phyloP scores from a whole-genome alignment of 208 protist species.

The Trypanosoma boissoni region DNA sequence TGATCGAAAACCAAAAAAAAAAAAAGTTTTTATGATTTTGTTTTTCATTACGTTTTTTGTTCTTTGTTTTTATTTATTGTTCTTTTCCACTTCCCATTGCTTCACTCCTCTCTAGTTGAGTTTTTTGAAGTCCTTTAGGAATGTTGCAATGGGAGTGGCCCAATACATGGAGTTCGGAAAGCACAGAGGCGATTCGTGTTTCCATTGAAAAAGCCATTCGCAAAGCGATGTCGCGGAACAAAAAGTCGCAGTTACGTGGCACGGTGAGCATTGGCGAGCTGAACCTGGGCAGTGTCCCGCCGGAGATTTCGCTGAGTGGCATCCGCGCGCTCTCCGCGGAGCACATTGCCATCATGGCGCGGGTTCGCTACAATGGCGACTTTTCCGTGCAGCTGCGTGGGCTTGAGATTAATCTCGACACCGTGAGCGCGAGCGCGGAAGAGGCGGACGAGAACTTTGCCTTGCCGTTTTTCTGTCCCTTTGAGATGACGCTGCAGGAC shows the following conservation, averaged over 20 bases:
- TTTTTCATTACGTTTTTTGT: constrained; percentile 4
- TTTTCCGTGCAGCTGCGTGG: constrained; percentile 69
- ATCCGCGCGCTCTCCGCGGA: constrained; percentile 72
- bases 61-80: constrained; percentile 12
- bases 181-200: constrained; percentile 59
- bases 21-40: too few relatives aligned
- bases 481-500: constrained; percentile 83
- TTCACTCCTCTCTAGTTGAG: background rate
- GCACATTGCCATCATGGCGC: constrained; percentile 82
- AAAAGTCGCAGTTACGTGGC: constrained; percentile 74
- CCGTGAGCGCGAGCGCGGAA: constrained; percentile 49
- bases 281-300: constrained; percentile 65
- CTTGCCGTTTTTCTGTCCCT: constrained; percentile 83
- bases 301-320: constrained; percentile 66
- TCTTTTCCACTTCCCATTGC: constrained; percentile 21
- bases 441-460: constrained; percentile 65
- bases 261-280: constrained; percentile 68
- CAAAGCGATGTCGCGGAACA: constrained; percentile 58
- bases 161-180: constrained; percentile 57
- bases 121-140: background rate
- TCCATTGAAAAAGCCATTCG: constrained; percentile 70
- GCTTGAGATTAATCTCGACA: constrained; percentile 87
- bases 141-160: constrained; percentile 90
- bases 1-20: background rate
- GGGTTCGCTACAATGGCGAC: constrained; percentile 79